These are phyloP conservation scores for Cylindrodendrum hubeiense DNA, from an alignment of 2,329 filamentous ascomycete species.

Conservation along the genomic window DNA sequence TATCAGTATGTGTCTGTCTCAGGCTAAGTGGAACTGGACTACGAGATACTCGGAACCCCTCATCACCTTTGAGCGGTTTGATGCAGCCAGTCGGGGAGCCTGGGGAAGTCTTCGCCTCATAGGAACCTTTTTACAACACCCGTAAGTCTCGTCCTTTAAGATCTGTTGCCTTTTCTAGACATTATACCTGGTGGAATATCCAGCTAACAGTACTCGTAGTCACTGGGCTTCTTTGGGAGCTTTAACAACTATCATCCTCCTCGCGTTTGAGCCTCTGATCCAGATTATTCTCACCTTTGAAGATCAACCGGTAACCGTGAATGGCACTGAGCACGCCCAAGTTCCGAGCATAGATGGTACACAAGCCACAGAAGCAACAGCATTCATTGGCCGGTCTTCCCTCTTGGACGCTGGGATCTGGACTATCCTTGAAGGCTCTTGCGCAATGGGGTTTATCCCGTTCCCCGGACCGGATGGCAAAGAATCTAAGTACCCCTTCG, in stretches of 20 bases:
- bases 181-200: too few relatives aligned
- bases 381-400: neutral
- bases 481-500: neutral
- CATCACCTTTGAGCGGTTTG: slow-evolving; percentile 32
- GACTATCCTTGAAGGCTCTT: too few relatives aligned
- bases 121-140: neutral
- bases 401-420: neutral
- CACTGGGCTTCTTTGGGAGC: slow-evolving; percentile 5
- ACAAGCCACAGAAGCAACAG: neutral
- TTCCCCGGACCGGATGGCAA: too few relatives aligned
- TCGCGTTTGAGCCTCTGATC: slow-evolving; percentile 23
- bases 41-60: neutral
- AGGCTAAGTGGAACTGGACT: slow-evolving; percentile 32
- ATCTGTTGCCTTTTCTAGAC: too few relatives aligned
- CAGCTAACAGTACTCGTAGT: neutral
- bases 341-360: neutral
- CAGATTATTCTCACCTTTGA: slow-evolving; percentile 10
- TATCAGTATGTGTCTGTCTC: neutral
- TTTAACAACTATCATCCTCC: slow-evolving; percentile 2
- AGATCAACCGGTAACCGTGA: neutral
- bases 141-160: neutral
- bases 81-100: slow-evolving; percentile 29
- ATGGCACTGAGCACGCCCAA: neutral
- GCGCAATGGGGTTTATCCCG: too few relatives aligned
- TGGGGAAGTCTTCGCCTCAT: slow-evolving; percentile 28